Evolutionary conservation across 495 filamentous ascomycete species (phyloP).

Genomic region (Talaromyces thailandensis): DNA sequence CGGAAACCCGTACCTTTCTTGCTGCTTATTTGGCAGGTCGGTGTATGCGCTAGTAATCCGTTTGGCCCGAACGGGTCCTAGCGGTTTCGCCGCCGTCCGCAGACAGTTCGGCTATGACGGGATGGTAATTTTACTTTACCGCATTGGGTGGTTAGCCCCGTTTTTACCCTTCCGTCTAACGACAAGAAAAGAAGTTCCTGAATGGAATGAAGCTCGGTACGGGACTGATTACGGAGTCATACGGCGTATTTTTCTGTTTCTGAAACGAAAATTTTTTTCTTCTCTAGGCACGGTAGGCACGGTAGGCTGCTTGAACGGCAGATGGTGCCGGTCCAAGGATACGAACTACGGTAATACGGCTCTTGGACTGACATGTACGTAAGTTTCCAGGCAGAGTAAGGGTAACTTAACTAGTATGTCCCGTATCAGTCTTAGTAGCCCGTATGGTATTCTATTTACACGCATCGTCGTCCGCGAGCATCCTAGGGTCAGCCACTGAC

Average conservation of each 20-base stretch:
- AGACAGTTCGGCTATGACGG: constrained; percentile 6
- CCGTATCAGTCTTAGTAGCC: background rate
- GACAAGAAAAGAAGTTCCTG: background rate
- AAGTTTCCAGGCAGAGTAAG: background rate
- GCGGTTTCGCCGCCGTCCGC: background rate
- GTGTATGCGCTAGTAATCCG: constrained; percentile 1
- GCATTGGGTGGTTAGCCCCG: background rate
- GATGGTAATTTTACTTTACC: constrained; percentile 4
- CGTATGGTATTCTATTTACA: background rate
- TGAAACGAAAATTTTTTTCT: background rate
- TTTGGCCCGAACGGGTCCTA: background rate
- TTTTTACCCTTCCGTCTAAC: background rate
- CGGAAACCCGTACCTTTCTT: background rate
- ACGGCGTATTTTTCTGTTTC: background rate
- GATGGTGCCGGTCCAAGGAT: background rate
- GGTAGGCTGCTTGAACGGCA: background rate
- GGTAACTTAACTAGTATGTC: too few relatives aligned
- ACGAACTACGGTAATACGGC: background rate
- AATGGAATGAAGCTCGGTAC: background rate
- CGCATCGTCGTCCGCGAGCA: background rate
- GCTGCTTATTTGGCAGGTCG: background rate
- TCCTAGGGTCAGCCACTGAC: constrained; percentile 6
- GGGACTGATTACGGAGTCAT: background rate
- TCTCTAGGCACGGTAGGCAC: background rate
- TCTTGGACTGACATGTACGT: background rate